Conservation (phyloP, 148 eudicot species). For the Cornus florida region DNA sequence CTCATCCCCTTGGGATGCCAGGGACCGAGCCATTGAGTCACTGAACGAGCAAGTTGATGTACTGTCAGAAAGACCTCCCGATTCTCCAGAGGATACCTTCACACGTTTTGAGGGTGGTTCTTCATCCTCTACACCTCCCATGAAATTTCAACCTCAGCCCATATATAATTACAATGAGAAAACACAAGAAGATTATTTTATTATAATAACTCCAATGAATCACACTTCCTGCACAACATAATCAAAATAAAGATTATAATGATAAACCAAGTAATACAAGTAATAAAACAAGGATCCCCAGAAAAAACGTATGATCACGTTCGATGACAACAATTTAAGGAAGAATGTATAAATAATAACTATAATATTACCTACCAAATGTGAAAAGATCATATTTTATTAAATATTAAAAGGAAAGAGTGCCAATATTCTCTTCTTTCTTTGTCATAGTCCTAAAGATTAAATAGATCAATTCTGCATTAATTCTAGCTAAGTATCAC, state of each 20-base stretch:
- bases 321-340: background rate
- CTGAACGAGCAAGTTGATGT: conserved; percentile 33
- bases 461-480: too few species aligned
- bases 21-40: conserved; percentile 63
- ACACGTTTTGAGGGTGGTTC: conserved; percentile 54
- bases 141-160: conserved; percentile 52
- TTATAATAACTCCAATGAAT: conserved; percentile 3
- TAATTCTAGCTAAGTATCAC: too few species aligned
- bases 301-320: too few species aligned
- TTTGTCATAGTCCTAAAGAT: too few species aligned
- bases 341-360: too few species aligned
- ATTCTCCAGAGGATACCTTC: conserved; percentile 34
- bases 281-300: background rate
- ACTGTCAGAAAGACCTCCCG: conserved; percentile 20
- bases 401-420: too few species aligned
- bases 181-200: background rate
- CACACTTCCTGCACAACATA: background rate
- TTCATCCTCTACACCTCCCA: conserved; percentile 52
- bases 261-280: background rate
- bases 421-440: too few species aligned
- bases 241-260: background rate
- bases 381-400: too few species aligned
- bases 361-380: too few species aligned
- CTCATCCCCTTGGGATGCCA: conserved; percentile 61
- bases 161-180: conserved; percentile 20